Conservation (phyloP, 2,329 filamentous ascomycete species). For the Aspergillus fructus region DNA sequence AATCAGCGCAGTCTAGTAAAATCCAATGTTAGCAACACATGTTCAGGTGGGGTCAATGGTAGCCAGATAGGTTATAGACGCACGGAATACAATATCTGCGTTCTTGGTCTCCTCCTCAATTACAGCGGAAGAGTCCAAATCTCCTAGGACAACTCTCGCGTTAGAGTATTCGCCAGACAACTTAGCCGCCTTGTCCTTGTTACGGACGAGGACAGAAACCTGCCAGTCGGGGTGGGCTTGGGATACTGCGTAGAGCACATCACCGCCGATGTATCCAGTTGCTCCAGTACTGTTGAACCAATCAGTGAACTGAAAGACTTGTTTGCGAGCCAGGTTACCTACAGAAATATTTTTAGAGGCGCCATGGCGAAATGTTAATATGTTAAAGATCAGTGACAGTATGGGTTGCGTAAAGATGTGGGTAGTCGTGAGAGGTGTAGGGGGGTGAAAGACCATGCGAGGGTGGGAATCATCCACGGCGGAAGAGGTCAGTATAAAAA, state of each 20-base stretch:
- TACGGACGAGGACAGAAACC: constrained; percentile 45
- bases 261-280: constrained; percentile 57
- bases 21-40: neutral
- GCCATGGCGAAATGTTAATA: constrained; percentile 20
- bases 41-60: neutral
- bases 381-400: neutral
- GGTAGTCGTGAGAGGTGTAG: neutral
- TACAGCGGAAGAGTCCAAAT: constrained; percentile 41
- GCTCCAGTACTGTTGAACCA: constrained; percentile 44
- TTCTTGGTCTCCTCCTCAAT: constrained; percentile 47
- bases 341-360: constrained; percentile 36
- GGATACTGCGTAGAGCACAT: constrained; percentile 48
- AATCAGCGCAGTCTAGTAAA: constrained; percentile 40
- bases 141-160: constrained; percentile 43
- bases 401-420: neutral
- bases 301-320: neutral
- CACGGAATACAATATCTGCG: constrained; percentile 49
- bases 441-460: neutral
- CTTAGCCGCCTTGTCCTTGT: constrained; percentile 42
- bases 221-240: constrained; percentile 50
- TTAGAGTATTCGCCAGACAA: constrained; percentile 41
- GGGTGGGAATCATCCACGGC: neutral
- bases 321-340: constrained; percentile 7
- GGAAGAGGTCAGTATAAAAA: neutral
- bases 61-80: constrained; percentile 13